phyloP scores from a whole-genome alignment of 805 yeast genomes.

The Candida khao-thaluensis region DNA sequence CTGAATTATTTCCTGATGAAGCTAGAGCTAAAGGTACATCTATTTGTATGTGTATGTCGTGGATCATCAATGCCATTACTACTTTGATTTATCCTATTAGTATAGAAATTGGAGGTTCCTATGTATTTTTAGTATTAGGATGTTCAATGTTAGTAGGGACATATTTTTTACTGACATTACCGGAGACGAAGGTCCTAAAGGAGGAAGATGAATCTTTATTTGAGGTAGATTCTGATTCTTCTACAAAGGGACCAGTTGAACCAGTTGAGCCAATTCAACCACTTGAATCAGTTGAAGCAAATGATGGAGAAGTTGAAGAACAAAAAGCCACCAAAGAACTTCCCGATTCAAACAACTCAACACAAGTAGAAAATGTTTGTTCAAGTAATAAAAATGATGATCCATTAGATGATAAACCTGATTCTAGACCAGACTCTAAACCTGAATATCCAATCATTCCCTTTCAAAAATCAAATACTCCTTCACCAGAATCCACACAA shows the following conservation, averaged over 20 bases:
- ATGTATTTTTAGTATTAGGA: constrained; percentile 41
- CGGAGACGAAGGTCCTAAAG: constrained; percentile 42
- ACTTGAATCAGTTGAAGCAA: too few species aligned
- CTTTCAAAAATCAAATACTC: constrained; percentile 3
- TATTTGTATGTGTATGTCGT: constrained; percentile 45
- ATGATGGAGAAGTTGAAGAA: neutral
- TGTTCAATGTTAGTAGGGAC: constrained; percentile 29
- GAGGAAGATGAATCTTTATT: neutral
- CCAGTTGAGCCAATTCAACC: too few species aligned
- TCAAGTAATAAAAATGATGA: too few species aligned
- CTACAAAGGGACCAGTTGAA: too few species aligned
- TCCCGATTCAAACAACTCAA: too few species aligned
- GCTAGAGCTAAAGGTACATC: constrained; percentile 49
- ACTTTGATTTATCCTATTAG: constrained; percentile 42
- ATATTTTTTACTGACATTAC: constrained; percentile 33
- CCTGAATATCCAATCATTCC: too few species aligned
- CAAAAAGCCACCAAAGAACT: too few species aligned
- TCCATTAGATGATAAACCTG: too few species aligned
- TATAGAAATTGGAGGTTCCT: constrained; percentile 36
- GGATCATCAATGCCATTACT: constrained; percentile 39
- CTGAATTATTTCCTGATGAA: constrained; percentile 46
- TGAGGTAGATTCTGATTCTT: neutral
- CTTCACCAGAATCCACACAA: neutral
- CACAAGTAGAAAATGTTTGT: too few species aligned
- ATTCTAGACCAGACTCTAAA: too few species aligned